Evolutionary conservation across 2,329 filamentous ascomycete genomes (phyloP).

Genomic region (Daldinia eschscholtzii): DNA sequence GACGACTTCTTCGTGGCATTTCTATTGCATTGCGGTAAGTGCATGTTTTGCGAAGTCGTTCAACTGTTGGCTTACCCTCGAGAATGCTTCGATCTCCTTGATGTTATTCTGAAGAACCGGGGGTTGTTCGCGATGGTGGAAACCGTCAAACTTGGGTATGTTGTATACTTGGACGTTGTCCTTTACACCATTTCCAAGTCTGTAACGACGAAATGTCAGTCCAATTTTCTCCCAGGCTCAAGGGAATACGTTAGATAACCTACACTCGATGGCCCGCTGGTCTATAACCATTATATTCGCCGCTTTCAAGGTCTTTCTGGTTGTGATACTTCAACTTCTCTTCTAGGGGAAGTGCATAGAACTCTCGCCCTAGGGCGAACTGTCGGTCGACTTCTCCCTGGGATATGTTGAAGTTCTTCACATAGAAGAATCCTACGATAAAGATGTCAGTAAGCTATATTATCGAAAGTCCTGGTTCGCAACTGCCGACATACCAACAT

Average conservation of each 20-base stretch:
- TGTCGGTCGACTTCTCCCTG: slow-evolving; percentile 70
- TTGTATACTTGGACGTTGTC: slow-evolving; percentile 73
- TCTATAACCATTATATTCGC: slow-evolving; percentile 69
- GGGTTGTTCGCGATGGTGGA: slow-evolving; percentile 59
- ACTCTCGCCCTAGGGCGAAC: slow-evolving; percentile 69
- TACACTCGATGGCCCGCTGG: slow-evolving; percentile 58
- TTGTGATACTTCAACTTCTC: slow-evolving; percentile 70
- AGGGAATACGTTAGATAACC: slow-evolving; percentile 24
- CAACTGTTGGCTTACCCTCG: slow-evolving; percentile 47
- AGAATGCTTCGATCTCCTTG: slow-evolving; percentile 68
- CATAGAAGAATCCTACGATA: slow-evolving; percentile 66
- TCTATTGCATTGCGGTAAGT: slow-evolving; percentile 16
- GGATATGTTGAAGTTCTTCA: slow-evolving; percentile 71
- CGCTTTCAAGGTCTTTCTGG: slow-evolving; percentile 59
- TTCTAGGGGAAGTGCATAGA: slow-evolving; percentile 67
- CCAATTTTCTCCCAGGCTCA: background rate
- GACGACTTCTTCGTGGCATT: slow-evolving; percentile 66
- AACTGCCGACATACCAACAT: slow-evolving; percentile 42
- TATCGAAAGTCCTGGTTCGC: background rate
- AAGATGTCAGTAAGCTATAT: slow-evolving; percentile 11
- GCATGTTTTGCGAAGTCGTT: background rate
- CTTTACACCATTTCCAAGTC: slow-evolving; percentile 53
- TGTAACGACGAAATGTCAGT: slow-evolving; percentile 10
- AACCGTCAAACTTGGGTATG: slow-evolving; percentile 67
- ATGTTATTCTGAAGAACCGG: slow-evolving; percentile 61